Percentiles rank a stretch among this genome's conserved stretches.
These are phyloP conservation scores for Raddia guianensis DNA, from an alignment of 176 grass and related monocot genomes.

Conservation along the genomic window DNA sequence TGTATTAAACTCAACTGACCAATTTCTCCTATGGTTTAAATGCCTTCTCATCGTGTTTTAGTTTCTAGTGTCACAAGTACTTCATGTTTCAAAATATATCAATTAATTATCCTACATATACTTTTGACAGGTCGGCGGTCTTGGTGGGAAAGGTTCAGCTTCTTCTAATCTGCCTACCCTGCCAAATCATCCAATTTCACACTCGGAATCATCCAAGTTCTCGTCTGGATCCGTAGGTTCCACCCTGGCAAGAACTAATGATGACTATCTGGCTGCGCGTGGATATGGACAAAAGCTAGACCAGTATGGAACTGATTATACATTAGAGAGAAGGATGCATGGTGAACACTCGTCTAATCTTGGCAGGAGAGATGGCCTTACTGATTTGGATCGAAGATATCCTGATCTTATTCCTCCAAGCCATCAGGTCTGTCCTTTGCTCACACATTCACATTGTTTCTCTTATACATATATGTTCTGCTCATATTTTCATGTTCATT, in stretches of 20 bases:
- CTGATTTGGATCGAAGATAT: slow-evolving; percentile 95
- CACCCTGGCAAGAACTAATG: slow-evolving; percentile 61
- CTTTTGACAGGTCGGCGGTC: slow-evolving; percentile 67
- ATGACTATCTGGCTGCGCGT: slow-evolving; percentile 82
- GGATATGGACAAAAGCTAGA: slow-evolving; percentile 76
- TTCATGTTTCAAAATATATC: slow-evolving; percentile 8
- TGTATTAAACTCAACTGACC: neutral
- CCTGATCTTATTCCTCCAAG: slow-evolving; percentile 62
- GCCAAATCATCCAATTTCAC: slow-evolving; percentile 54
- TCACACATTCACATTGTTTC: neutral
- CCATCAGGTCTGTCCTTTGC: slow-evolving; percentile 48
- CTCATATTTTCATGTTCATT: slow-evolving; percentile 31
- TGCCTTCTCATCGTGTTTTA: neutral
- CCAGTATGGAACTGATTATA: slow-evolving; percentile 74
- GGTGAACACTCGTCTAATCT: slow-evolving; percentile 73
- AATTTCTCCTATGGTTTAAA: slow-evolving; percentile 25
- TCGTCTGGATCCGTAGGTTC: slow-evolving; percentile 62
- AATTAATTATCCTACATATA: slow-evolving; percentile 15
- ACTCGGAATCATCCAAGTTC: slow-evolving; percentile 65
- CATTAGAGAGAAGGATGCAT: slow-evolving; percentile 84
- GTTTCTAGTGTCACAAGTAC: neutral
- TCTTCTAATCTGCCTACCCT: slow-evolving; percentile 62
- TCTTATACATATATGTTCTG: neutral
- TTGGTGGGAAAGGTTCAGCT: slow-evolving; percentile 70
- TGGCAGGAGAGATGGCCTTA: slow-evolving; percentile 66